phyloP scores from a whole-genome alignment of 352 stramenopile species.

The Phytophthora pistaciae region DNA sequence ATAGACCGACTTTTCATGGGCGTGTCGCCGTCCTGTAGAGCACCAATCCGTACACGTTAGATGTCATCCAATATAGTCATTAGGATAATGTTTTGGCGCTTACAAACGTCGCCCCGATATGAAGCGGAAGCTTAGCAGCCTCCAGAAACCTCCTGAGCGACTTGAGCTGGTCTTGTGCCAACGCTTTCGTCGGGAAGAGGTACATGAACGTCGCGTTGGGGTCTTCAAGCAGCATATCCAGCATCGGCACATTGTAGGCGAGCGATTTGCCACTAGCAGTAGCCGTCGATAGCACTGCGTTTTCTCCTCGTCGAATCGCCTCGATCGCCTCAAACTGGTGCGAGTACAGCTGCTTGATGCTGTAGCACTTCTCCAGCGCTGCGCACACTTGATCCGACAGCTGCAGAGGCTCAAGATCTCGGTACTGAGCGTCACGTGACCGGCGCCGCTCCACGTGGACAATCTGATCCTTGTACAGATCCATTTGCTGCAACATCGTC shows the following conservation, averaged over 20 bases:
- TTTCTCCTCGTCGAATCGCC: constrained; percentile 82
- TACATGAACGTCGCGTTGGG: constrained; percentile 88
- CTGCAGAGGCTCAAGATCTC: constrained; percentile 41
- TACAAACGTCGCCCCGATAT: constrained; percentile 79
- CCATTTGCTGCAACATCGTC: constrained; percentile 54
- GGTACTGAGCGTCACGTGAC: constrained; percentile 52
- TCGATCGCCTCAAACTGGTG: constrained; percentile 94
- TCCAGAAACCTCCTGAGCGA: constrained; percentile 84
- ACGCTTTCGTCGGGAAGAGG: constrained; percentile 98
- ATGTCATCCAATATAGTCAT: background rate
- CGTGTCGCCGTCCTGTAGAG: constrained; percentile 95
- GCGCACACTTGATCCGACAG: constrained; percentile 48
- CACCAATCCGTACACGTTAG: constrained; percentile 3
- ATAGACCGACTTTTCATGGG: constrained; percentile 87
- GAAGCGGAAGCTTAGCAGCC: constrained; percentile 50
- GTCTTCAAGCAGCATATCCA: constrained; percentile 77
- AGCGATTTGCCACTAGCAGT: constrained; percentile 98
- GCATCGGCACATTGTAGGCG: constrained; percentile 96
- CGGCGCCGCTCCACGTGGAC: constrained; percentile 77
- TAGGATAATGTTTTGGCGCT: background rate
- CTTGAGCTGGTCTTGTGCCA: constrained; percentile 98
- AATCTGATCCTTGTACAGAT: constrained; percentile 83
- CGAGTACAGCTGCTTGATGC: constrained; percentile 87
- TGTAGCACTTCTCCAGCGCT: constrained; percentile 54
- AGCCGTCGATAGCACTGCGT: constrained; percentile 96